A percentile compares a stretch with the other conserved stretches of the same genome.
These are phyloP conservation scores for Cyberlindnera americana DNA, from an alignment of 805 yeast species.

Conservation along the genomic window DNA sequence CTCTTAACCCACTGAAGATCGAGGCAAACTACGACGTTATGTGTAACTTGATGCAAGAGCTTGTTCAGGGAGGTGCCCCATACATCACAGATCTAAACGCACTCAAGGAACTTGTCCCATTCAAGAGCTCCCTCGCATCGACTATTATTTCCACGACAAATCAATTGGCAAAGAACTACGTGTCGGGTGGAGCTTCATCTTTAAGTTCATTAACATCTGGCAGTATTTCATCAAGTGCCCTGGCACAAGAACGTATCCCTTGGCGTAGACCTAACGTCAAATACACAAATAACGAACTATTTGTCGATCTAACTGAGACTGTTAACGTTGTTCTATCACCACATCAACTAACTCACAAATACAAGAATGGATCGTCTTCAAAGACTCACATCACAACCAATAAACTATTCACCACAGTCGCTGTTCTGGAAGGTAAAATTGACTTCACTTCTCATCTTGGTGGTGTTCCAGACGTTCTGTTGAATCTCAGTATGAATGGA, in stretches of 20 bases:
- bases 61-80: conserved; percentile 77
- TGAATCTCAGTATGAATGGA: conserved; percentile 47
- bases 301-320: conserved; percentile 74
- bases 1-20: conserved; percentile 54
- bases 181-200: conserved; percentile 13
- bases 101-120: conserved; percentile 67
- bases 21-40: conserved; percentile 69
- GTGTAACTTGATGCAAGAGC: conserved; percentile 66
- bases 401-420: conserved; percentile 40
- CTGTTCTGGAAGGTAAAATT: conserved; percentile 60
- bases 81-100: conserved; percentile 67
- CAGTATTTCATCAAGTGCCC: conserved; percentile 19
- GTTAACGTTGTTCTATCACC: conserved; percentile 48
- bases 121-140: conserved; percentile 30
- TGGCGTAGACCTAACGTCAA: conserved; percentile 78
- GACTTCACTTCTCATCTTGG: conserved; percentile 65
- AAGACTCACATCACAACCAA: conserved; percentile 7
- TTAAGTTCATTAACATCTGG: conserved; percentile 8
- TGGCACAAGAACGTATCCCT: conserved; percentile 41
- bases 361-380: conserved; percentile 1
- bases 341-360: conserved; percentile 24
- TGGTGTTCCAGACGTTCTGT: conserved; percentile 69
- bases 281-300: conserved; percentile 79
- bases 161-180: conserved; percentile 26
- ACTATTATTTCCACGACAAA: conserved; percentile 36